Base-by-base conservation (phyloP, 257 asterid genomes). In the Vinca minor region DNA sequence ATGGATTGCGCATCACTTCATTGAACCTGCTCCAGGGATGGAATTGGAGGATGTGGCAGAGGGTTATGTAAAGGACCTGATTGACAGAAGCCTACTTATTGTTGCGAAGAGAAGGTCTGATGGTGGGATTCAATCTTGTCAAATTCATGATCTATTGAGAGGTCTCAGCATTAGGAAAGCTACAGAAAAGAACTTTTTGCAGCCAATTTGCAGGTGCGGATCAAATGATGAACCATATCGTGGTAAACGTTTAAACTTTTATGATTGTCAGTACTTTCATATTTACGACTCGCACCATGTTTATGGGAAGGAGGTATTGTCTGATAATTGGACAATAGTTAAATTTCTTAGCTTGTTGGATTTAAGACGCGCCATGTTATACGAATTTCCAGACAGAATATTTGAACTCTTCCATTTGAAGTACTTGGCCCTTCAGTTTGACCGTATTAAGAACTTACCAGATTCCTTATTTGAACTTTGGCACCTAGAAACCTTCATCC, bases 1-100 rank as follows among this genome's bases (percentile, higher is more conserved):
- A 20, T 65, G 70, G 70, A 45, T 65, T 17, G 62, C 62, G 14
- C 54, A 53, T 34, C 63, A 50, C 7, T 17, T 65, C 17, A 31
- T 36, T 3, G 6, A 25, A 29, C 4, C 7, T 5, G 1, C 56
- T 6, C n/a, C 12, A 14, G 3, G 21, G 8, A 14, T 17, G 47
- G 12, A 18, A 38, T 2, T 26, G 11, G 70, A 52, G 39, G 39
- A 47, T 1, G 61, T 64, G 8, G 59, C 59, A 35, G 13, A 48
- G 34, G 47, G 28, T 50, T 49, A 55, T 32, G 34, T 64, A 26
- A 28, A 11, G 3, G 59, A 64, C 36, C n/a, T n/a, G n/a, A n/a
- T n/a, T n/a, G n/a, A n/a, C n/a, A n/a, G n/a, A n/a, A n/a, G n/a
- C n/a, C n/a, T n/a, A n/a, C n/a, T n/a, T n/a, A n/a, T n/a, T n/a